These are phyloP conservation scores for Danielozyma ontarioensis DNA, from an alignment of 805 yeast genomes.

Conservation along the genomic window DNA sequence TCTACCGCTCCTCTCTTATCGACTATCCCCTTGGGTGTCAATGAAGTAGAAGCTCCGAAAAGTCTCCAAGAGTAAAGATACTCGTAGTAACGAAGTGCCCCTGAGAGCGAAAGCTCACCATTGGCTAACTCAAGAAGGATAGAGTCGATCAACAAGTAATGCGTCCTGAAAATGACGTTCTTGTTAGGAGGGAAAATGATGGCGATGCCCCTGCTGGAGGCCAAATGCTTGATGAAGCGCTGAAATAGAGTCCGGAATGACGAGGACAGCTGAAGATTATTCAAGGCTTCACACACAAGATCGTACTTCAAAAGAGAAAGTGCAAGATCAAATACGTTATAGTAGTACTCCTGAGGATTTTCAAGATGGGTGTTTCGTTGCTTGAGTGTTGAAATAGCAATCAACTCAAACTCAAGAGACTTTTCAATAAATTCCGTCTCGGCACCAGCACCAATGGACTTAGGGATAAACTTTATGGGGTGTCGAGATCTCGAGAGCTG, in stretches of 20 bases:
- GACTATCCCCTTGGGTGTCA: constrained; percentile 10
- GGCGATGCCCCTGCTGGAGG: constrained; percentile 16
- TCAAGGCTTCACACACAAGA: constrained; percentile 13
- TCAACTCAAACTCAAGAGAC: constrained; percentile 22
- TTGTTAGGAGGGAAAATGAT: constrained; percentile 16
- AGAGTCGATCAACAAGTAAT: constrained; percentile 28
- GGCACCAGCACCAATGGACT: constrained; percentile 2
- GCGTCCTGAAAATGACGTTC: constrained; percentile 13
- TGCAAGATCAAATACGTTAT: constrained; percentile 21
- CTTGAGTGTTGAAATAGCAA: constrained; percentile 18
- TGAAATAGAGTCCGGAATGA: constrained; percentile 15
- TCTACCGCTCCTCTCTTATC: constrained; percentile 43
- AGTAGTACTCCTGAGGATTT: constrained; percentile 11
- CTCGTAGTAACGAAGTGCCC: constrained; percentile 30
- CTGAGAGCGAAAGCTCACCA: constrained; percentile 22
- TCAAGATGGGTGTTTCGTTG: constrained; percentile 1
- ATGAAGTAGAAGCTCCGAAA: constrained; percentile 15
- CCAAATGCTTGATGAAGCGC: constrained; percentile 21
- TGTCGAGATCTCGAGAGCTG: constrained; percentile 13
- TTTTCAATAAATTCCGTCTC: constrained; percentile 11
- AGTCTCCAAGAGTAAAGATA: constrained; percentile 39
- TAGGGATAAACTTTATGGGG: constrained; percentile 5
- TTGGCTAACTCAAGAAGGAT: constrained; percentile 29
- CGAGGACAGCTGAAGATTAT: constrained; percentile 3
- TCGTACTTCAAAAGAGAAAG: constrained; percentile 16